Evolutionary conservation across 1,284 basidiomycete species (phyloP), one percentile per base, ranked within the genome.

Genomic region (Fomitopsis schrenkii): DNA sequence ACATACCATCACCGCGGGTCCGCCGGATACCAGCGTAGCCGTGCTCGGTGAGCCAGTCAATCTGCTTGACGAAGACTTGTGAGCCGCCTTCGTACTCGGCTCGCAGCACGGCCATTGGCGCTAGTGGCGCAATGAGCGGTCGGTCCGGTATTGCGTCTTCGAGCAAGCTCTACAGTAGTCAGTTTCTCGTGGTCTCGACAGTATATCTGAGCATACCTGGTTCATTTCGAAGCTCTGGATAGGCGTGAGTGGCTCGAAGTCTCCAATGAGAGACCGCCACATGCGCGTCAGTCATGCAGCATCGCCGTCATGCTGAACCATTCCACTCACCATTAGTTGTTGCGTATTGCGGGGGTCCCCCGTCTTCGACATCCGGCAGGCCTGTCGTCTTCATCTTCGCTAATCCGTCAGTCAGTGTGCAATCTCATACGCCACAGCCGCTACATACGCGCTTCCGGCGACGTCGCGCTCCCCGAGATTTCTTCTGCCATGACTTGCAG

Each of bases 1-100:
- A 62, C 69, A 58, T 42, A 72, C 71, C 71, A 53, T 73, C 72
- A 65, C 93, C 91, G 75, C 86, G 80, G 0, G 90, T 84, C 54
- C 91, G 77, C 70, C 91, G 80, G 53, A 94, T 79, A 30, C 77
- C 77, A 44, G 78, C 77, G 76, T 83, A 93, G 1, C 90, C 90
- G 58, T 79, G 70, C 66, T 68, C 63, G 62, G 75, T 72, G 68
- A 88, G 70, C 75, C 82, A 85, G 66, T 90, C 83, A 62, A 94
- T 88, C 72, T 90, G 91, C 60, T 81, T 77, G 10, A 88, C 70
- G 66, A 93, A 91, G 9, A 76, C 70, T 2, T 75, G 73, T 1
- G 81, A 79, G 3, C 86, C 86, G 41, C 79, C 80, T 63, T 84
- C 79, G 71, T 93, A 94, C 75, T 94, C 92, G 7, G 73, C 75